Evolutionary conservation across 176 grass and related monocot genomes (phyloP).

Genomic region (Musa acuminata): DNA sequence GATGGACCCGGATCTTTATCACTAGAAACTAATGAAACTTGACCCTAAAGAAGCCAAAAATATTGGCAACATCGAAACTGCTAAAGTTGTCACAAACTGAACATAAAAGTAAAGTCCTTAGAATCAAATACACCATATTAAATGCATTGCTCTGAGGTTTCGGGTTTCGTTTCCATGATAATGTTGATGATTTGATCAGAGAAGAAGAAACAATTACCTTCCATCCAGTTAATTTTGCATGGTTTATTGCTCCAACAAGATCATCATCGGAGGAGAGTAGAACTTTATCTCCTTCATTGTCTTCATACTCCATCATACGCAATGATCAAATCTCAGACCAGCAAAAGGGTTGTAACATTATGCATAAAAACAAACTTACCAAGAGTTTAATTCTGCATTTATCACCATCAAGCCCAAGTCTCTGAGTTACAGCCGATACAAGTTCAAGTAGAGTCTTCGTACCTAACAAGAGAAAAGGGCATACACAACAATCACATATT

Average conservation of each 20-base stretch:
- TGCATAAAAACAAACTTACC: slow-evolving; percentile 24
- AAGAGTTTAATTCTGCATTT: slow-evolving; percentile 56
- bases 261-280: slow-evolving; percentile 63
- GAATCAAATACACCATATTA: not conserved
- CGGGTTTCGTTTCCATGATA: not conserved
- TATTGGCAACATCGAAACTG: too few species aligned
- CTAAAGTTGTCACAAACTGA: too few species aligned
- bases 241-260: slow-evolving; percentile 55
- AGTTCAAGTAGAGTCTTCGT: slow-evolving; percentile 59
- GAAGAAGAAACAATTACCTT: slow-evolving; percentile 35
- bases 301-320: slow-evolving; percentile 65
- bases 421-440: slow-evolving; percentile 46
- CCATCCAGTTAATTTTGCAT: slow-evolving; percentile 53
- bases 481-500: not conserved
- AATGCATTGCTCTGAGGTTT: not conserved
- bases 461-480: slow-evolving; percentile 33
- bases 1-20: too few species aligned
- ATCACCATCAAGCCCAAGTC: slow-evolving; percentile 47
- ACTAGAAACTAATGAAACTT: too few species aligned
- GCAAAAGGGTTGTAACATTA: not conserved
- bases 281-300: slow-evolving; percentile 77
- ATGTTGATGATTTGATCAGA: not conserved
- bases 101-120: too few species aligned
- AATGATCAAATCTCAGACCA: not conserved
- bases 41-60: too few species aligned